Evolutionary conservation across 1,284 basidiomycete species (phyloP).

Genomic region (Earliella scabrosa): DNA sequence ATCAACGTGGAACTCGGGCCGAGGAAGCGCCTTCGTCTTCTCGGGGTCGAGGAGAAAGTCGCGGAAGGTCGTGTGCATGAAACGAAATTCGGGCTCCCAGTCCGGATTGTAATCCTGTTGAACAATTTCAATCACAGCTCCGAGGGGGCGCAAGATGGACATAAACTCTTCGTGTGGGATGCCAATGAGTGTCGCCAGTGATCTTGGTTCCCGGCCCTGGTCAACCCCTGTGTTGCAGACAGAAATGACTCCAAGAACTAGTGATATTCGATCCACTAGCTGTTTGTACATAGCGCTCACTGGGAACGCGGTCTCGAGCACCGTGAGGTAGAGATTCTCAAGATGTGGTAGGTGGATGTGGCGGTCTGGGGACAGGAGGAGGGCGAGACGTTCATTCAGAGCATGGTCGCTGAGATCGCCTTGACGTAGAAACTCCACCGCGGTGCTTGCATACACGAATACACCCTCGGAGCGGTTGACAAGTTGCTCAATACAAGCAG

Average conservation of each 20-base stretch:
- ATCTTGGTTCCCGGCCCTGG: constrained; percentile 3
- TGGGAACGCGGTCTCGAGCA: constrained; percentile 11
- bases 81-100: no score
- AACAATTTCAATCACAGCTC: constrained; percentile 2
- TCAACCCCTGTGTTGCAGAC: no score
- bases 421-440: constrained; percentile 3
- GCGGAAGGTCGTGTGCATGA: constrained; percentile 11
- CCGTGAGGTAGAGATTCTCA: constrained; percentile 12
- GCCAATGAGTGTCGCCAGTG: neutral
- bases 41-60: no score
- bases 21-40: no score
- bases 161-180: neutral
- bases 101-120: neutral
- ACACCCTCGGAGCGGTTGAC: constrained; percentile 9
- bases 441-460: constrained; percentile 16
- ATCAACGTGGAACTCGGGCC: no score
- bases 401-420: no score
- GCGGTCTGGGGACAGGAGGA: neutral
- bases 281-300: no score
- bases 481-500: neutral
- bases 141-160: constrained; percentile 8
- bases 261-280: neutral
- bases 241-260: constrained; percentile 11
- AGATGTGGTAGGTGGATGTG: neutral
- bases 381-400: neutral